Base-by-base conservation (phyloP, 2,329 filamentous ascomycete species). In the Epichloe scottii region DNA sequence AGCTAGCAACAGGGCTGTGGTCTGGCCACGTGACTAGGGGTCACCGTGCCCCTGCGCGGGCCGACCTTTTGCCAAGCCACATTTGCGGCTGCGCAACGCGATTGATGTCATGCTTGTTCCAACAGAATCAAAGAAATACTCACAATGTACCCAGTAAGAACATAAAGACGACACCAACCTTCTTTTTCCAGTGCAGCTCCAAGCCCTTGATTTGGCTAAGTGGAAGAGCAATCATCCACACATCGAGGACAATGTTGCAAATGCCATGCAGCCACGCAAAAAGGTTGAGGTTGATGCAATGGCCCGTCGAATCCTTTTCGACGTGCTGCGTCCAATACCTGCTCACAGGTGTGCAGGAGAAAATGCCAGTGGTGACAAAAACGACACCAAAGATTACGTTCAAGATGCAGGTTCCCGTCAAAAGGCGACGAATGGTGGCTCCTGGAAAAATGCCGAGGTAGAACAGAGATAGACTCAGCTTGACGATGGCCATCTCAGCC, bases 281-380 rank as follows among this genome's bases (percentile, higher is more conserved):
- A 5, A 50, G 3, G 17, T 54, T 50, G 50, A 54, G 43, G 5
- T 52, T 35, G 33, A 52, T 50, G 23, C 50, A 54, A 15, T 33
- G 19, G 4, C 51, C 49, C 5, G 40, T 3, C 34, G 35, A 21
- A n/a, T 53, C 17, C 33, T 15, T 26, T 0, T 66, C 66, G 14
- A 71, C 67, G 69, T 71, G 74, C 10, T 60, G 60, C 1, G 54
- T 59, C 72, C 71, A 75, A 51, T 67, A 68, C 39, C 63, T 70
- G 4, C 52, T 54, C 1, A 74, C 58, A 0, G 71, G 71, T 1
- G 57, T 60, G 48, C 71, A 72, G 72, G 64, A 7, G n/a, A 71
- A 66, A 1, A 68, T 59, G 4, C 57, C 61, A 2, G 60, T 54
- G 1, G 70, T 46, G 1, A 62, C 51, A 44, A 71, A 73, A 0